phyloP scores from a whole-genome alignment of 305 asterid species.

The Caryopteris hybrid region DNA sequence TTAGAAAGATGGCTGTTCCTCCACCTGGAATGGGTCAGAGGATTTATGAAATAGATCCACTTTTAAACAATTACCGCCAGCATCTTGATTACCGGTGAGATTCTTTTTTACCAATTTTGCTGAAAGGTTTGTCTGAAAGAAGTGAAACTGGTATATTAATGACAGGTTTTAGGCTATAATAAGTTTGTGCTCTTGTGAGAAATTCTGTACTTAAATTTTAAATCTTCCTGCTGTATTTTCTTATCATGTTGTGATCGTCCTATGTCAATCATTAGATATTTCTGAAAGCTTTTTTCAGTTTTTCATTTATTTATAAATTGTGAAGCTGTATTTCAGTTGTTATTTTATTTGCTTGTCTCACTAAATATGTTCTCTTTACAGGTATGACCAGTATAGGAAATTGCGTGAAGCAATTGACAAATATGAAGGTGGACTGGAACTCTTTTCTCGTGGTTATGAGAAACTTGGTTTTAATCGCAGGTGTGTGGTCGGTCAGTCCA shows the following conservation, averaged over 20 bases:
- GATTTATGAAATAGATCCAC: constrained; percentile 92
- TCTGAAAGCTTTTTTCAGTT: neutral
- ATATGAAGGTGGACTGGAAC: constrained; percentile 91
- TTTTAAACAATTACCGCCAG: constrained; percentile 50
- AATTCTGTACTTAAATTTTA: neutral
- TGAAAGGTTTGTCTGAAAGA: neutral
- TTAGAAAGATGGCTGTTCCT: constrained; percentile 51
- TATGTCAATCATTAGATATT: constrained; percentile 2
- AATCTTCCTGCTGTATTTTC: constrained; percentile 1
- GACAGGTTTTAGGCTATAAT: neutral
- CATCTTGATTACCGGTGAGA: constrained; percentile 92
- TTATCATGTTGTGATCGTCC: neutral
- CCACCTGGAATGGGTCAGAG: constrained; percentile 85
- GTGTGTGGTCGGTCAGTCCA: constrained; percentile 31
- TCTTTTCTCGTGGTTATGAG: constrained; percentile 95
- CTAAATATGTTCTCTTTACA: constrained; percentile 27
- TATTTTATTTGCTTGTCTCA: constrained; percentile 7
- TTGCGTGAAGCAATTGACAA: constrained; percentile 79
- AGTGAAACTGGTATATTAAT: constrained; percentile 2
- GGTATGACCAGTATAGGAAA: constrained; percentile 78
- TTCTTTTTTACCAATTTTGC: constrained; percentile 1
- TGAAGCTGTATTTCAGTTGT: constrained; percentile 13
- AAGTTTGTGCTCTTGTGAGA: constrained; percentile 1
- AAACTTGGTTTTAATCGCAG: constrained; percentile 93
- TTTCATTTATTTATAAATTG: too few species aligned